Conservation (phyloP, 176 grass and related monocot species). For the Oryza glaberrima region DNA sequence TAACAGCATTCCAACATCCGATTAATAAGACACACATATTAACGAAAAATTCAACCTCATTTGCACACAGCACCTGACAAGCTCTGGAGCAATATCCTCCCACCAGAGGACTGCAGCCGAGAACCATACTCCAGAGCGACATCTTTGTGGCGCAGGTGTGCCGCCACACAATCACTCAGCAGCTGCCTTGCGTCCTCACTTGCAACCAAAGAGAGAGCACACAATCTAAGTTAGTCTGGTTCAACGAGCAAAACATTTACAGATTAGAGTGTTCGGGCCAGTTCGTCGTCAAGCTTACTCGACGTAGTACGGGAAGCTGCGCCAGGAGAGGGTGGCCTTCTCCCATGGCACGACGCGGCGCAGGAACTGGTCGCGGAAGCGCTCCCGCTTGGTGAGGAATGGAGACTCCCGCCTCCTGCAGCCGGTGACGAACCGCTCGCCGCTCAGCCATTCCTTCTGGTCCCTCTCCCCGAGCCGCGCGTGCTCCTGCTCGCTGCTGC, state of each 20-base stretch:
- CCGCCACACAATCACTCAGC: constrained; percentile 73
- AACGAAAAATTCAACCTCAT: background rate
- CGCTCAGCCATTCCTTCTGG: constrained; percentile 84
- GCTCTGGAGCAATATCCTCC: constrained; percentile 83
- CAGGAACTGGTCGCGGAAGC: constrained; percentile 81
- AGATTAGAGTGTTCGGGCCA: constrained; percentile 1
- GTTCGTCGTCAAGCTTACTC: constrained; percentile 54
- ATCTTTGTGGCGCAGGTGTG: constrained; percentile 74
- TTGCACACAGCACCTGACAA: constrained; percentile 57
- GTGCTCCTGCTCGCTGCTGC: constrained; percentile 61
- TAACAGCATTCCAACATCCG: constrained; percentile 3
- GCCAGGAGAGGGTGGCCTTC: constrained; percentile 73
- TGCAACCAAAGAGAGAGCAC: constrained; percentile 1
- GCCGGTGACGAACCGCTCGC: constrained; percentile 68
- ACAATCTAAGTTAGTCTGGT: constrained; percentile 21
- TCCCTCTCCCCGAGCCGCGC: constrained; percentile 87
- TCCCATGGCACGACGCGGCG: constrained; percentile 78
- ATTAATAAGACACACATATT: background rate
- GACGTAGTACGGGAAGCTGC: constrained; percentile 81
- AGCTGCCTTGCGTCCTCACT: constrained; percentile 63
- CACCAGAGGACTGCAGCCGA: constrained; percentile 61
- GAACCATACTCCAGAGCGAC: constrained; percentile 60
- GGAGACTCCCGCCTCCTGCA: constrained; percentile 66
- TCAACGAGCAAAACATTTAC: background rate
- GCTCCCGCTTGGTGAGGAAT: constrained; percentile 77